A percentile compares a stretch with the other conserved stretches of the same genome.
Conservation (phyloP, 257 asterid species). For the Solanum acaule region DNA sequence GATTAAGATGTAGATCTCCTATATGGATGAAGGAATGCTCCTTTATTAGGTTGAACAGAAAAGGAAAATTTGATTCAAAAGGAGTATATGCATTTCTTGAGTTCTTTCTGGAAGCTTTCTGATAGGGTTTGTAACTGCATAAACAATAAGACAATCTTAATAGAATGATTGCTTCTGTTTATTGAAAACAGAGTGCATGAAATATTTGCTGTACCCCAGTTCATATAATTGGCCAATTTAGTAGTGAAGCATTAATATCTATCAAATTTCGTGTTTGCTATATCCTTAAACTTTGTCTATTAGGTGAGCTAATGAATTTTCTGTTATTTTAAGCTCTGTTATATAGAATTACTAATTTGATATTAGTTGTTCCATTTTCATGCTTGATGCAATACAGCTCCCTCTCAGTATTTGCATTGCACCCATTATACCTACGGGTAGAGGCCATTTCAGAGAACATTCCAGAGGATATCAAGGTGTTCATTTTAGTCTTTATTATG, state of each 20-base stretch:
- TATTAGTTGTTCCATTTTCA: background rate
- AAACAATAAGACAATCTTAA: background rate
- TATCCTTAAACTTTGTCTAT: background rate
- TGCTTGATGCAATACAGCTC: conserved; percentile 51
- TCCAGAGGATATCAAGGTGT: conserved; percentile 65
- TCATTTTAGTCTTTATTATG: background rate
- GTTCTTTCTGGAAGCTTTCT: background rate
- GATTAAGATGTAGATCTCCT: background rate
- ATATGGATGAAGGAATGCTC: background rate
- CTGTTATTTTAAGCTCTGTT: background rate
- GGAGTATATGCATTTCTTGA: background rate
- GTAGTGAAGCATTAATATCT: background rate
- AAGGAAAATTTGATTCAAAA: background rate
- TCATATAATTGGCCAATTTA: background rate
- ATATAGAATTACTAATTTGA: background rate
- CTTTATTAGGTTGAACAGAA: background rate
- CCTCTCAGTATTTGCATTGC: conserved; percentile 94
- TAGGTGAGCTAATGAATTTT: background rate
- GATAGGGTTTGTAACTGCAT: background rate
- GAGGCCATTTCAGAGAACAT: conserved; percentile 63
- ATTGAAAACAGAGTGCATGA: background rate
- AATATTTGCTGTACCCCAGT: background rate
- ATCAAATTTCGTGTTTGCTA: background rate
- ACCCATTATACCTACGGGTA: conserved; percentile 93
- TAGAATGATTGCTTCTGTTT: background rate